Conservation (phyloP, 139 green algal species). For the Zygnema cylindricum region DNA sequence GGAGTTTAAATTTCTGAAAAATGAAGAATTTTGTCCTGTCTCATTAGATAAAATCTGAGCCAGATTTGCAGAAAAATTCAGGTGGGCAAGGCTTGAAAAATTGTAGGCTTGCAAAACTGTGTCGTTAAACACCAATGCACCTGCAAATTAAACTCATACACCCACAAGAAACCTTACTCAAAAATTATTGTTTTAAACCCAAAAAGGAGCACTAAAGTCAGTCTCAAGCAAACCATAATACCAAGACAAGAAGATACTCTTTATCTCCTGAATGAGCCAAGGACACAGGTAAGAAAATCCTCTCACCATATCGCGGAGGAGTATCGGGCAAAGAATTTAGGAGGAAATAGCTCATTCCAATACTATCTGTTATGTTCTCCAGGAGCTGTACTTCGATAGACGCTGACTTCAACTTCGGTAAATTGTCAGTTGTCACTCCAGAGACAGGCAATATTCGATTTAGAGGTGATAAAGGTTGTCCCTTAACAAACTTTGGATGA, state of each 20-base stretch:
- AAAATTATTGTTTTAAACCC: background rate
- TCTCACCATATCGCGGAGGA: background rate
- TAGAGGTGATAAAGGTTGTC: background rate
- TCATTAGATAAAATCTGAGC: background rate
- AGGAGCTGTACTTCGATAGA: background rate
- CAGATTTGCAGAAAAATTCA: slow-evolving; percentile 12
- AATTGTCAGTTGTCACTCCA: background rate
- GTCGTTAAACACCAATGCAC: slow-evolving; percentile 53
- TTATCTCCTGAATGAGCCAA: background rate
- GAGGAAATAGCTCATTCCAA: slow-evolving; percentile 16
- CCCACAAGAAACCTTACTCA: background rate
- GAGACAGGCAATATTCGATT: background rate
- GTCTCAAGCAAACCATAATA: too few species aligned
- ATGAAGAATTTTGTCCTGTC: too few species aligned
- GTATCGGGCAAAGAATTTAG: background rate
- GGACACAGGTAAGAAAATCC: background rate
- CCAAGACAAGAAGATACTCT: background rate
- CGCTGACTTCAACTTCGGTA: background rate
- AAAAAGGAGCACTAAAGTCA: too few species aligned
- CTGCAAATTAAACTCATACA: background rate
- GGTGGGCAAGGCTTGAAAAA: background rate
- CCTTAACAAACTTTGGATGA: background rate
- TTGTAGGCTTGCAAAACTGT: slow-evolving; percentile 46
- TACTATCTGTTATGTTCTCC: background rate
- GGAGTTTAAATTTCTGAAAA: too few species aligned